These are phyloP conservation scores for Amoeboaphelidium occidentale DNA, from an alignment of 371 early-diverging fungal species.

Conservation along the genomic window DNA sequence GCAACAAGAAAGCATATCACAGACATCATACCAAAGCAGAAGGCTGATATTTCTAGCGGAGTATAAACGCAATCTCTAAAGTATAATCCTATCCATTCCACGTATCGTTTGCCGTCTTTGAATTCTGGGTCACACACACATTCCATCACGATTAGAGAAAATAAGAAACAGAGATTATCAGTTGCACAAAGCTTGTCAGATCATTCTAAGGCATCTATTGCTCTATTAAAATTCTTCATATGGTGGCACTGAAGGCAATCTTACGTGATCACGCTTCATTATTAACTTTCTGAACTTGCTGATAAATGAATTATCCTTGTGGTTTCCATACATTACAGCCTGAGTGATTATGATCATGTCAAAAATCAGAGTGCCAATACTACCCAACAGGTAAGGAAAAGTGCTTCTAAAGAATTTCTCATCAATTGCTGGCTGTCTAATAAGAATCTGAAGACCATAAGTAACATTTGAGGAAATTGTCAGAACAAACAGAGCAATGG, in stretches of 20 bases:
- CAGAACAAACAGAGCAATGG: slow-evolving; percentile 11
- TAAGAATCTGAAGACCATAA: slow-evolving; percentile 13
- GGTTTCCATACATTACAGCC: background rate
- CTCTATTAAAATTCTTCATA: too few species aligned
- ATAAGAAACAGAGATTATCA: too few species aligned
- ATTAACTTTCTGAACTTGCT: too few species aligned
- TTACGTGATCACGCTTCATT: too few species aligned
- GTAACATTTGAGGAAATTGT: slow-evolving; percentile 15
- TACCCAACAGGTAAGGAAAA: slow-evolving; percentile 17
- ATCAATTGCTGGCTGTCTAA: slow-evolving; percentile 9
- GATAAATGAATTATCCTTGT: too few species aligned
- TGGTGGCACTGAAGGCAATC: too few species aligned
- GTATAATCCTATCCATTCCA: too few species aligned
- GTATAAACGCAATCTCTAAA: slow-evolving; percentile 4
- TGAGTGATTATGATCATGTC: slow-evolving; percentile 7
- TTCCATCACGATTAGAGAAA: too few species aligned
- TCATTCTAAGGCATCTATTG: too few species aligned
- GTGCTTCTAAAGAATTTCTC: slow-evolving; percentile 8
- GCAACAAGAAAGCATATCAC: slow-evolving; percentile 1
- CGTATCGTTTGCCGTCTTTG: too few species aligned
- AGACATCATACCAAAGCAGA: slow-evolving; percentile 1
- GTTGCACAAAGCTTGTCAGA: too few species aligned
- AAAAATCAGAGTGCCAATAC: slow-evolving; percentile 11
- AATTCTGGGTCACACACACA: too few species aligned
- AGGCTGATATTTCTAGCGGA: background rate